Evolutionary conservation across 2,329 filamentous ascomycete genomes (phyloP).

Genomic region (Aulographum hederae): DNA sequence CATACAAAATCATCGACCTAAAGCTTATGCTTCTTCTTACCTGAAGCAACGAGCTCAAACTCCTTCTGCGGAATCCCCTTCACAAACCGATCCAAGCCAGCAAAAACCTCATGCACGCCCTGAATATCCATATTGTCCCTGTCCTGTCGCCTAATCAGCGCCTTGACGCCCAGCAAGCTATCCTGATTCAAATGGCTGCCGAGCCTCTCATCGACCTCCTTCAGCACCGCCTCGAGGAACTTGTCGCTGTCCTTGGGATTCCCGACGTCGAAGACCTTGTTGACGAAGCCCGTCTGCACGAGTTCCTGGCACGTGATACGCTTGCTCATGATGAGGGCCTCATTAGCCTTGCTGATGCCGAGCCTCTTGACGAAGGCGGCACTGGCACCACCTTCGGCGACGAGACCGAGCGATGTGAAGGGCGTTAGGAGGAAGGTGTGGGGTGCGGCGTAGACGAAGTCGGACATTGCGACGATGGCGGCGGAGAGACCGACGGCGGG

Average conservation of each 20-base stretch:
- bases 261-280: conserved; percentile 52
- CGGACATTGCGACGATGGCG: conserved; percentile 63
- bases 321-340: conserved; percentile 83
- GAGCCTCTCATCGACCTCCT: conserved; percentile 64
- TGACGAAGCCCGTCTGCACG: conserved; percentile 62
- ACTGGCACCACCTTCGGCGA: conserved; percentile 72
- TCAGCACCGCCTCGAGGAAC: conserved; percentile 54
- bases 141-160: conserved; percentile 57
- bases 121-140: conserved; percentile 54
- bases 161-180: conserved; percentile 71
- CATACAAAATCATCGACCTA: conserved; percentile 23
- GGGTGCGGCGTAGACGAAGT: conserved; percentile 81
- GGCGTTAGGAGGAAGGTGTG: conserved; percentile 76
- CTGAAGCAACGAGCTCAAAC: conserved; percentile 67
- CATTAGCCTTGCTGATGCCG: conserved; percentile 68
- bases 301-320: conserved; percentile 57
- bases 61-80: conserved; percentile 71
- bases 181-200: conserved; percentile 65
- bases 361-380: conserved; percentile 63
- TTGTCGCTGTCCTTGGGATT: conserved; percentile 38
- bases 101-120: conserved; percentile 72
- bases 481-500: conserved; percentile 79
- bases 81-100: conserved; percentile 63
- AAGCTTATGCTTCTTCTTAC: conserved; percentile 89
- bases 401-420: conserved; percentile 76